Base-by-base conservation (phyloP, 2,329 filamentous ascomycete genomes). In the Ceratocystis colombiana region DNA sequence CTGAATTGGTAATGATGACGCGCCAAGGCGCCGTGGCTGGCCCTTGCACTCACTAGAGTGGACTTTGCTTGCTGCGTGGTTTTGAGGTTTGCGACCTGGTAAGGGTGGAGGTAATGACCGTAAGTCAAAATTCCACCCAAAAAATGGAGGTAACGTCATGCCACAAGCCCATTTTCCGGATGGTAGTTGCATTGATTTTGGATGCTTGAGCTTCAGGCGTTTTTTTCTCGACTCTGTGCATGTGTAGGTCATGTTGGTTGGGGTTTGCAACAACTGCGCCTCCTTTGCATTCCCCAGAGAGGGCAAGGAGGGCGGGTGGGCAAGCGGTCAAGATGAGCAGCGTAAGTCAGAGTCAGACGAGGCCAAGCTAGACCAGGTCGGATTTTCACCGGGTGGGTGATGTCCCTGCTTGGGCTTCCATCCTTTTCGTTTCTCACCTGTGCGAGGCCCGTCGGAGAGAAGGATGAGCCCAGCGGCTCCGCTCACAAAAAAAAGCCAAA, bases 401-500 rank as follows among this genome's bases (percentile, higher is more conserved):
- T 20, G n/a, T 62, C 5, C 8, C 8, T 62, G 20, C 45, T 62
- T 63, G 55, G 28, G 55, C 55, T n/a, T 10, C 37, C 28, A 59
- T 37, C 55, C 55, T 59, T 17, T 28, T 33, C n/a, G 30, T 37
- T 5, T 4, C 7, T 25, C 17, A n/a, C 25, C 25, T 59, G 46
- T 10, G 20, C n/a, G 20, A 53, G 53, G 28, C 5, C 55, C 15
- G 6, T 65, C 64, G 30, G 41, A 46, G 5, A 61, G 20, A 66
- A 66, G 57, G 64, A 66, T 66, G 33, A 22, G 45, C 37, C 17
- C 17, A 66, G 46, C 65, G 46, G 62, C 59, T 68, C 59, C 57
- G 57, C 33, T 57, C 22, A 37, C 30, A 45, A 62, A 30, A 41
- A 28, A 45, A 62, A 30, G 46, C 30, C 45, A 64, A 57, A 59